These are phyloP conservation scores for Ormosia emarginata DNA, from an alignment of 306 rosid genomes.

Conservation along the genomic window DNA sequence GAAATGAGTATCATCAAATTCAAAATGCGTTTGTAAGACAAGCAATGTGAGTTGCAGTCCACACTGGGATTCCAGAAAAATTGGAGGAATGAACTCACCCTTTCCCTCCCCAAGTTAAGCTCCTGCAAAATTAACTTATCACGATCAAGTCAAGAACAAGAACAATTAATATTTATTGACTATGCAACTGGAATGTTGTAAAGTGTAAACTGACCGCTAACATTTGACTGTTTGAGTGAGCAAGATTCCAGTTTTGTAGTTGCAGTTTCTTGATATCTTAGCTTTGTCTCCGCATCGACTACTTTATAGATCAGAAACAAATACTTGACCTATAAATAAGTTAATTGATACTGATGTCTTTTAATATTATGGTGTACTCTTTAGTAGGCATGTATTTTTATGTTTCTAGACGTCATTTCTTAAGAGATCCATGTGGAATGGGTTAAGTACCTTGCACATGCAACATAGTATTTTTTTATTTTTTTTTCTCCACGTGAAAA, in stretches of 20 bases:
- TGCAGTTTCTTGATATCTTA: constrained; percentile 73
- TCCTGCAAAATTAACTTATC: constrained; percentile 54
- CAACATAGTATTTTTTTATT: too few relatives aligned
- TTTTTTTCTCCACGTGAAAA: too few relatives aligned
- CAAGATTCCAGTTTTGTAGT: constrained; percentile 78
- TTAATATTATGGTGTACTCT: too few relatives aligned
- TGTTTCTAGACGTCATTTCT: too few relatives aligned
- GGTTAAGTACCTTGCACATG: too few relatives aligned
- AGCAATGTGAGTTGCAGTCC: not conserved
- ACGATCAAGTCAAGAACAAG: not conserved
- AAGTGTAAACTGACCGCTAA: constrained; percentile 46
- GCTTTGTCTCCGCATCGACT: too few relatives aligned
- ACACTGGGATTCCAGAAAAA: not conserved
- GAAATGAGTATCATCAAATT: constrained; percentile 11
- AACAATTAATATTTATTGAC: not conserved
- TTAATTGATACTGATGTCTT: too few relatives aligned
- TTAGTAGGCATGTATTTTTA: too few relatives aligned
- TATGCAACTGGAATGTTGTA: not conserved
- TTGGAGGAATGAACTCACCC: constrained; percentile 42
- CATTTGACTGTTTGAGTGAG: constrained; percentile 77
- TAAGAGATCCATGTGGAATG: too few relatives aligned
- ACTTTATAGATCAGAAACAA: too few relatives aligned
- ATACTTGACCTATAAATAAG: too few relatives aligned
- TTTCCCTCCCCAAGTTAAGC: constrained; percentile 73
- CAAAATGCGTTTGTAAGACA: not conserved